Conservation (phyloP, 495 filamentous ascomycete species). For the Patellaria atrata region DNA sequence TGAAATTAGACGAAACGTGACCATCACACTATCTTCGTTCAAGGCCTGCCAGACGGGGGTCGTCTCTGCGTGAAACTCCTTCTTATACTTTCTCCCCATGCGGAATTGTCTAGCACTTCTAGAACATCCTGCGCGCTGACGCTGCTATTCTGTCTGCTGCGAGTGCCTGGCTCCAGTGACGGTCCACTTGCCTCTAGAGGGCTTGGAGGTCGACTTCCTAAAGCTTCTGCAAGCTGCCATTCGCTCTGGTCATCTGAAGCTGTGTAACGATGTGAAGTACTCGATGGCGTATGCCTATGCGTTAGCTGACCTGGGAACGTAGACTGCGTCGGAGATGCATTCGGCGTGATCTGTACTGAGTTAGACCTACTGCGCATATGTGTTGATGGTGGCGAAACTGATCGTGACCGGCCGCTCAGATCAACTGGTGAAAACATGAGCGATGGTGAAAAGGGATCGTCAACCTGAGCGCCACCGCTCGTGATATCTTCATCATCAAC, state of each 20-base stretch:
- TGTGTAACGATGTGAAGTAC: no score
- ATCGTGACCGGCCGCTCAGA: slow-evolving; percentile 16
- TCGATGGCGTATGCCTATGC: neutral
- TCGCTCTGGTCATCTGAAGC: no score
- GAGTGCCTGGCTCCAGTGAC: slow-evolving; percentile 18
- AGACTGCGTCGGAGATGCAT: slow-evolving; percentile 14
- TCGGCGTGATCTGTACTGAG: slow-evolving; percentile 26
- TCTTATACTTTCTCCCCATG: slow-evolving; percentile 84
- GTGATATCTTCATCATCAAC: slow-evolving; percentile 52
- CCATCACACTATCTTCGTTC: slow-evolving; percentile 6
- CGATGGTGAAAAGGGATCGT: slow-evolving; percentile 21
- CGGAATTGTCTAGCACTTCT: slow-evolving; percentile 68
- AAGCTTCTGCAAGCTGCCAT: slow-evolving; percentile 25
- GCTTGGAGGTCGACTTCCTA: slow-evolving; percentile 26
- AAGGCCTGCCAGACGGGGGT: slow-evolving; percentile 25
- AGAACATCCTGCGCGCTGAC: slow-evolving; percentile 69
- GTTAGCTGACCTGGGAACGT: slow-evolving; percentile 2
- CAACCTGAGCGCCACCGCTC: slow-evolving; percentile 18
- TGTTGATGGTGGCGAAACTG: slow-evolving; percentile 11
- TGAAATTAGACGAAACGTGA: slow-evolving; percentile 1
- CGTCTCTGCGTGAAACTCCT: slow-evolving; percentile 71
- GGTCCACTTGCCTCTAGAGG: slow-evolving; percentile 16
- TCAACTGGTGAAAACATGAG: slow-evolving; percentile 18
- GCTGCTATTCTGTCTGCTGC: slow-evolving; percentile 45
- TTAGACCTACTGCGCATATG: slow-evolving; percentile 22